Base-by-base conservation (phyloP, 192 early-diverging fungal species). In the Spizellomyces sp. region DNA sequence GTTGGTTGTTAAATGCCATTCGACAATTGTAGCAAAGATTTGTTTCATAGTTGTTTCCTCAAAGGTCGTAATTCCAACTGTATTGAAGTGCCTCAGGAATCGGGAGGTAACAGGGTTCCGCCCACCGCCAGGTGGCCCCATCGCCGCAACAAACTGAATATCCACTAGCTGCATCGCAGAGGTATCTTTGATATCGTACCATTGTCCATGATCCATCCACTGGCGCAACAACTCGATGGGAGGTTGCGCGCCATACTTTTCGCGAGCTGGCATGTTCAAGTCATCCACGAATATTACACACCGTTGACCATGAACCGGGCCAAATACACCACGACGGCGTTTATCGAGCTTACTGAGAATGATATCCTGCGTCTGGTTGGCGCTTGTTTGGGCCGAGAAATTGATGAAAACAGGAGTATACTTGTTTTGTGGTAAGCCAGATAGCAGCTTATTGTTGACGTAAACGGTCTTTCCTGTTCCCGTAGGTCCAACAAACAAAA, bases 371-470 rank as follows among this genome's bases (percentile, higher is more conserved):
- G 85, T 87, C 72, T 86, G 83, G 44, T 85, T 84, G 15, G 83
- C 84, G 62, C 79, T 83, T 15, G 86, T 88, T 70, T 88, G 86
- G 0, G 86, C 86, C 22, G 86, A 88, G 69, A 88, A 88, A 64
- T 87, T 88, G 77, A 88, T 83, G 56, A 83, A 85, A 41, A 88
- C 82, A n/a, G 84, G 86, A 4, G 79, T 81, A 75, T 88, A 88
- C 62, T 83, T 75, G 46, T 75, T 70, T 27, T 66, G 63, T 4
- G 82, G 72, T 8, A 86, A 75, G 5, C 85, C 83, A 21, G 75
- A 70, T 1, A 87, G 73, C 12, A 88, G 83, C 70, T 84, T 87
- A 72, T 88, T 86, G 68, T 86, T 85, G 54, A 88, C 74, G 43
- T 84, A 86, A 9, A 88, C 86, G 27, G 75, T 75, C 70, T 88